A percentile compares a stretch with the other conserved stretches of the same genome.
phyloP scores from a whole-genome alignment of 2,329 filamentous ascomycete genomes.

The Rugonectria rugulosa region DNA sequence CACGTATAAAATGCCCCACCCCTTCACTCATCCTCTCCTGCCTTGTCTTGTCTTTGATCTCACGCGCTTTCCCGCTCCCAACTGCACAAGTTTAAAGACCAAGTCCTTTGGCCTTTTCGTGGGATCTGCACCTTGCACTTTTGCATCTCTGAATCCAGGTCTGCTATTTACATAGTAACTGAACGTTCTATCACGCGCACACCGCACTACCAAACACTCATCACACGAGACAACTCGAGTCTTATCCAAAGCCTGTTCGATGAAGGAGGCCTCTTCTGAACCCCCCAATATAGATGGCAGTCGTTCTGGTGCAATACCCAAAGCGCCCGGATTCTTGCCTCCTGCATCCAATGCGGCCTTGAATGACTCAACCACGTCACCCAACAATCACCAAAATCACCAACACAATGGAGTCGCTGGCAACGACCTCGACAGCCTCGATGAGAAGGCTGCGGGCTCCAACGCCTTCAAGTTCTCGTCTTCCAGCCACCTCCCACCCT shows the following conservation, averaged over 20 bases:
- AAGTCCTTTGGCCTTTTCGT: slow-evolving; percentile 3
- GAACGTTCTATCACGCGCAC: not conserved
- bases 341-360: slow-evolving; percentile 23
- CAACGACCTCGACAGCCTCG: slow-evolving; percentile 19
- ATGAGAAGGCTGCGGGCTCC: slow-evolving; percentile 25
- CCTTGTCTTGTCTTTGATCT: not conserved
- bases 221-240: slow-evolving; percentile 5
- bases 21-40: not conserved
- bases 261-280: slow-evolving; percentile 67
- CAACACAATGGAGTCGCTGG: slow-evolving; percentile 5
- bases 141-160: not conserved
- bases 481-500: slow-evolving; percentile 42
- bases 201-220: not conserved
- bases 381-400: slow-evolving; percentile 14
- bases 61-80: not conserved
- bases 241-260: slow-evolving; percentile 55
- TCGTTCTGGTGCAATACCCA: slow-evolving; percentile 62
- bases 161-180: too few species aligned
- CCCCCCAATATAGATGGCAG: slow-evolving; percentile 63
- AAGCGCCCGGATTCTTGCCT: slow-evolving; percentile 58
- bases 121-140: not conserved
- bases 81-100: slow-evolving; percentile 13
- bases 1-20: slow-evolving; percentile 15
- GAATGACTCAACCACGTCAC: slow-evolving; percentile 27
- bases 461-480: slow-evolving; percentile 37